Evolutionary conservation across 441 rosid genomes (phyloP), one percentile per base, ranked within the genome.

Genomic region (Metrosideros polymorpha): DNA sequence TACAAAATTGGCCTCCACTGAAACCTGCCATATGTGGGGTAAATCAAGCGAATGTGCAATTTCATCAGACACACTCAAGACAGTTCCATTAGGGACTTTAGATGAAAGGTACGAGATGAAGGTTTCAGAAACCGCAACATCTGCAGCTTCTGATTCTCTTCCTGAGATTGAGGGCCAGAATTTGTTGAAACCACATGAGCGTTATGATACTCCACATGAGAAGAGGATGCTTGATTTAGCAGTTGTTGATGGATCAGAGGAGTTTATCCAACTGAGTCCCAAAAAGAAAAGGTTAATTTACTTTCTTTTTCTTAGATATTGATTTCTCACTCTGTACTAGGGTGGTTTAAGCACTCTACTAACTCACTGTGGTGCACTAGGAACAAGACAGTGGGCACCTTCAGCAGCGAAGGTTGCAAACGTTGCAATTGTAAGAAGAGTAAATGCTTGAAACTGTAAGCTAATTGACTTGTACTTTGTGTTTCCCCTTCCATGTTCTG

Each of bases 401-500:
- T 82, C 56, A 90, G 89, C 35, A 89, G 84, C 61, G 94, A 91
- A 83, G 93, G 92, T 79, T 91, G 93, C 92, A 93, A 91, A 86
- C 92, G 89, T 76, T 95, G 97, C 92, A 95, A 91, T 63, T 95
- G 94, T 87, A 95, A 92, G 92, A 95, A 88, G 92, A 86, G 91
- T 52, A 91, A 91, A 88, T 94, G 96, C 92, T 92, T 94, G 91
- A 95, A 94, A 89, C 92, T 93, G 98, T 95, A 87, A 91, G 98
- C 89, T 51, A 30, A 43, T 53, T 71, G 12, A 86, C 53, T 71
- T 50, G 17, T 29, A 6, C 82, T 84, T 52, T 55, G 55, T 59
- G 39, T 82, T 86, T 63, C 45, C 49, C 27, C 79, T 45, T 14
- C 85, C 18, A 82, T 84, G 61, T 83, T 30, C 85, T n/a, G 49